Conservation (phyloP, 2,329 filamentous ascomycete species). For the Colletotrichum lentis region DNA sequence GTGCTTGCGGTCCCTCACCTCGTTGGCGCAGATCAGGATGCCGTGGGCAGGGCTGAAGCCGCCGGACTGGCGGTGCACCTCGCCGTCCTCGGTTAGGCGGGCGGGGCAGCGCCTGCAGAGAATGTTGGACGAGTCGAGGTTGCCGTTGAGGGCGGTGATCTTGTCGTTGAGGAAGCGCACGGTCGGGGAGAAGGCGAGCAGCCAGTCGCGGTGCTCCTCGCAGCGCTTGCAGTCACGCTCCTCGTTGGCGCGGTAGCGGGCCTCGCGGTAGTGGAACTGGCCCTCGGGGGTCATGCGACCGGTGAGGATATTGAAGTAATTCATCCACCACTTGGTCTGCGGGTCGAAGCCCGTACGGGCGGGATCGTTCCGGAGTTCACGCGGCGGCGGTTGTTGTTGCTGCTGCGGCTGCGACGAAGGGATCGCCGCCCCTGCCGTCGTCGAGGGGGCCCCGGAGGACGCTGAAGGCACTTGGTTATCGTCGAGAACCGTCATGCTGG, state of each 20-base stretch:
- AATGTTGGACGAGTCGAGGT: conserved; percentile 77
- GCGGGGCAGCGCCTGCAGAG: conserved; percentile 80
- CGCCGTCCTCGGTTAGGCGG: conserved; percentile 63
- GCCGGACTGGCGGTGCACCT: conserved; percentile 72
- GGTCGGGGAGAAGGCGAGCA: conserved; percentile 83
- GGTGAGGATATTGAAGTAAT: conserved; percentile 84
- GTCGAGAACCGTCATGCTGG: conserved; percentile 13
- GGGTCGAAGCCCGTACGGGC: conserved; percentile 70
- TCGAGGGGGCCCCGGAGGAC: conserved; percentile 24
- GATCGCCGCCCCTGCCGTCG: conserved; percentile 23
- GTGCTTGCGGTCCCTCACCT: conserved; percentile 80
- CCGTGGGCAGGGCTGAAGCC: conserved; percentile 89
- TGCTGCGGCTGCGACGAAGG: conserved; percentile 6
- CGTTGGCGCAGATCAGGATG: conserved; percentile 92
- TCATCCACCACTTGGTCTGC: conserved; percentile 73
- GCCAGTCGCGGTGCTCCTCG: conserved; percentile 83
- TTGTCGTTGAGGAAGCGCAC: conserved; percentile 88
- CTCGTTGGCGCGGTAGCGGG: conserved; percentile 78
- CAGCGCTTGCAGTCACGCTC: conserved; percentile 80
- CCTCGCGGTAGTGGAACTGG: conserved; percentile 77
- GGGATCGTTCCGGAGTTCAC: conserved; percentile 64
- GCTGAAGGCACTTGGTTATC: not conserved
- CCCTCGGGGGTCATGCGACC: conserved; percentile 75
- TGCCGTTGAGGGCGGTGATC: conserved; percentile 79
- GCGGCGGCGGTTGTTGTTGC: conserved; percentile 39